Conservation (phyloP, 2,329 filamentous ascomycete genomes). For the Cytospora chrysosperma region DNA sequence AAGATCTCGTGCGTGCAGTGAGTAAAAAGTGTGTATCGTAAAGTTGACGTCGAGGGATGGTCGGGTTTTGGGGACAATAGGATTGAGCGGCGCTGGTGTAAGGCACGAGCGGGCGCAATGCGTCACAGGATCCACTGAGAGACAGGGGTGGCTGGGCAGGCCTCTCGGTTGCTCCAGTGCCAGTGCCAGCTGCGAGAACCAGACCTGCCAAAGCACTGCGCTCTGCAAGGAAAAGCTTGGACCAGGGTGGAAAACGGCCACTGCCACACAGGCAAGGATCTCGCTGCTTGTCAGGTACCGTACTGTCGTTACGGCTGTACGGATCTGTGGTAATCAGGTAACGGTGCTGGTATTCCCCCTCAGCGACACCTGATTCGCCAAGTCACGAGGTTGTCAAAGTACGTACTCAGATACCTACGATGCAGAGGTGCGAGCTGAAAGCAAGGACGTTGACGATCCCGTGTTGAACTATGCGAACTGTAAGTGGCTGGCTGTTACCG, state of each 20-base stretch:
- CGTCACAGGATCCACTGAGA: constrained; percentile 15
- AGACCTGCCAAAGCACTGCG: too few relatives aligned
- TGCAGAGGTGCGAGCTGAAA: constrained; percentile 2
- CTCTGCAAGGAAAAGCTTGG: too few relatives aligned
- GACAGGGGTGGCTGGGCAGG: constrained; percentile 3
- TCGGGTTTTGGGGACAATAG: constrained; percentile 3
- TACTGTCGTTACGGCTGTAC: neutral
- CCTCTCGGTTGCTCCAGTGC: neutral
- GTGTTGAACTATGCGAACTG: constrained; percentile 6
- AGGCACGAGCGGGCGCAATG: constrained; percentile 12
- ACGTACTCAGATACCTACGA: too few relatives aligned
- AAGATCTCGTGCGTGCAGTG: neutral
- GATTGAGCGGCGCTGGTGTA: constrained; percentile 1
- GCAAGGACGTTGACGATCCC: constrained; percentile 2
- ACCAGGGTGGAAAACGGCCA: constrained; percentile 1
- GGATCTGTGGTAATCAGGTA: neutral
- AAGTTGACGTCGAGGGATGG: constrained; percentile 2
- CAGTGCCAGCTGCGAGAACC: neutral
- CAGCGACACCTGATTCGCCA: constrained; percentile 2
- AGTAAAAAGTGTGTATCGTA: neutral
- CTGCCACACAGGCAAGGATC: constrained; percentile 9
- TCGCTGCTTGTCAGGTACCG: neutral
- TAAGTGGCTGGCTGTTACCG: neutral
- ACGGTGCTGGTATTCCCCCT: neutral
- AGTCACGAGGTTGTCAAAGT: constrained; percentile 5